Evolutionary conservation across 441 rosid genomes (phyloP).

Genomic region (Brassica hybrid): DNA sequence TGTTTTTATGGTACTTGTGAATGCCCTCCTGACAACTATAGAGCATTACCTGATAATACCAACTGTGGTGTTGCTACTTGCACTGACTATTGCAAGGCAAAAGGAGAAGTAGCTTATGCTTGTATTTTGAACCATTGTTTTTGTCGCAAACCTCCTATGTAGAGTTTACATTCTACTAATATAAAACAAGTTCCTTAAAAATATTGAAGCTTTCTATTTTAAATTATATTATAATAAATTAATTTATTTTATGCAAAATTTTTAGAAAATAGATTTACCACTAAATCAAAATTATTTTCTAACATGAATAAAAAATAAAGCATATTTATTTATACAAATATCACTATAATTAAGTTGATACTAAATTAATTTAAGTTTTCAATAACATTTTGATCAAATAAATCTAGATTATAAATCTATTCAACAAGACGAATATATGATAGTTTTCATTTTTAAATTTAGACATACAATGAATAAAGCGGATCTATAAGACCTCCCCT

Average conservation of each 20-base stretch:
- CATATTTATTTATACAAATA: background rate
- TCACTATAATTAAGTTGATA: background rate
- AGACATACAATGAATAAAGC: background rate
- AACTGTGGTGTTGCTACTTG: too few relatives aligned
- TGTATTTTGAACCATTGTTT: background rate
- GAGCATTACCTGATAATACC: too few relatives aligned
- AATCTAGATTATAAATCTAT: background rate
- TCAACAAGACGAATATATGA: background rate
- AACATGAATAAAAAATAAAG: background rate
- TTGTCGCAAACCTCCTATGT: slow-evolving; percentile 27
- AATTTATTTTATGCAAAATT: background rate
- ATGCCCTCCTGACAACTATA: too few relatives aligned
- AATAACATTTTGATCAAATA: background rate
- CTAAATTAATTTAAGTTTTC: background rate
- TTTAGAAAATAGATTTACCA: background rate
- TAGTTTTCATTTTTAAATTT: background rate
- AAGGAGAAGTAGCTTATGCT: background rate
- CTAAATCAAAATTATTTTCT: background rate
- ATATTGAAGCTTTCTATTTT: background rate
- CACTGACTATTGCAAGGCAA: slow-evolving; percentile 3
- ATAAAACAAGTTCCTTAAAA: too few relatives aligned
- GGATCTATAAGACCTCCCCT: background rate
- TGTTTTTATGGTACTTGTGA: too few relatives aligned
- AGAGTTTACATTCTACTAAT: background rate
- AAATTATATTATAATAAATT: background rate